These are phyloP conservation scores for Candida yuanshanica DNA, from an alignment of 805 yeast genomes.

Conservation along the genomic window DNA sequence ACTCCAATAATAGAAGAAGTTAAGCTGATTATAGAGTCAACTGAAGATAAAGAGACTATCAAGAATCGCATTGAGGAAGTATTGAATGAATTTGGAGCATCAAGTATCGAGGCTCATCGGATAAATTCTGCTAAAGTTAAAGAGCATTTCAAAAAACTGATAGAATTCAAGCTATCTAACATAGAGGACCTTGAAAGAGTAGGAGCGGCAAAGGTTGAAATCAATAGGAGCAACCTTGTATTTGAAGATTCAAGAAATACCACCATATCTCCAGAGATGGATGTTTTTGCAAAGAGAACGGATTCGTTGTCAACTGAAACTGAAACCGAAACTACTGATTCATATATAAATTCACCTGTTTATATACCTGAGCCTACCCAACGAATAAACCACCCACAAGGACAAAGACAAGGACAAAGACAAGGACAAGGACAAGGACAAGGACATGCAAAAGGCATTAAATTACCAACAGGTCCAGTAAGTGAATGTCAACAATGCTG, in stretches of 20 bases:
- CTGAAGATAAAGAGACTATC: not conserved
- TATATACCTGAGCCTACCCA: no score
- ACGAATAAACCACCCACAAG: no score
- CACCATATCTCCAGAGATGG: not conserved
- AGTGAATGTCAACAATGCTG: conserved; percentile 8
- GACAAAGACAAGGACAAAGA: no score
- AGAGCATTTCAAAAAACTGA: not conserved
- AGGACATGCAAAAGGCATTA: not conserved
- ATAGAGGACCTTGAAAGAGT: not conserved
- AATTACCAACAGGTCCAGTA: not conserved
- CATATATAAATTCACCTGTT: no score
- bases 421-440: no score
- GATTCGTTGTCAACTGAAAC: not conserved
- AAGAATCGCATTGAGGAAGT: not conserved
- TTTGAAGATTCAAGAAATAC: not conserved
- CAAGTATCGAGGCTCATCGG: not conserved
- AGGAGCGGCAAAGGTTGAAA: not conserved
- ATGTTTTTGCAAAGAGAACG: not conserved
- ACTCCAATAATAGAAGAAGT: not conserved
- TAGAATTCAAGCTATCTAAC: not conserved
- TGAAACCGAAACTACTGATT: no score
- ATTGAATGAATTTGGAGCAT: not conserved
- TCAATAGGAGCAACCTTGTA: not conserved
- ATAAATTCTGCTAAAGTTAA: not conserved
- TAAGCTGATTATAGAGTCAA: not conserved